Conservation (phyloP, 2,329 filamentous ascomycete genomes). For the Sporothrix brunneoviolacea region DNA sequence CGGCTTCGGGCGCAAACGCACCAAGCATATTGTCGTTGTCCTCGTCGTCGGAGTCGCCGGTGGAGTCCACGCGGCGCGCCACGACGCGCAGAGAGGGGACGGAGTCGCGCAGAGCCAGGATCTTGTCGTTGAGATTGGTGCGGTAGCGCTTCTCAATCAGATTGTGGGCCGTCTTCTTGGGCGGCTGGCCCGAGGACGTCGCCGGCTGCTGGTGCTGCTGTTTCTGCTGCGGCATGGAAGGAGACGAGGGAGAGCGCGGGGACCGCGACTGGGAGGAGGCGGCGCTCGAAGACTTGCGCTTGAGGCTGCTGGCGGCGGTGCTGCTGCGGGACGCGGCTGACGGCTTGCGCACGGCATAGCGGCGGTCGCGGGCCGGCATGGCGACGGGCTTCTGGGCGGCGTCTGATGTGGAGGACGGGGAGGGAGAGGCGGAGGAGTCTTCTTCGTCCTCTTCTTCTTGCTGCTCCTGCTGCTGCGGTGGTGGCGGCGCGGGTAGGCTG, state of each 20-base stretch:
- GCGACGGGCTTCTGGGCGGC: not conserved
- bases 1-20: conserved; percentile 32
- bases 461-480: not conserved
- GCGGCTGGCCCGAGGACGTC: conserved; percentile 17
- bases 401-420: not conserved
- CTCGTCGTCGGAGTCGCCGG: conserved; percentile 30
- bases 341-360: conserved; percentile 22
- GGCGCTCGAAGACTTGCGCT: conserved; percentile 27
- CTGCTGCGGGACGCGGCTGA: not conserved
- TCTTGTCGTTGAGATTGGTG: conserved; percentile 79
- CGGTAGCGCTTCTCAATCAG: conserved; percentile 82
- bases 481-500: not conserved
- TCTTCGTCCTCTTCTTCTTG: not conserved
- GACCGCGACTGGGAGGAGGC: conserved; percentile 17
- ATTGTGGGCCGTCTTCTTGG: conserved; percentile 76
- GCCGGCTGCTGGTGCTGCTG: conserved; percentile 10
- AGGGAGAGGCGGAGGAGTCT: not conserved
- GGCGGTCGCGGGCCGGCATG: conserved; percentile 16
- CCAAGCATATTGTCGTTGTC: conserved; percentile 29
- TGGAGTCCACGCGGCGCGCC: conserved; percentile 32
- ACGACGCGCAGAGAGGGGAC: conserved; percentile 49
- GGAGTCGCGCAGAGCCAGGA: conserved; percentile 66
- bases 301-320: conserved; percentile 21
- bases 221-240: conserved; percentile 14
- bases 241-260: conserved; percentile 19